Evolutionary conservation across 805 yeast genomes (phyloP), one percentile per base, ranked within the genome.

Genomic region (Starmerella asiatica): DNA sequence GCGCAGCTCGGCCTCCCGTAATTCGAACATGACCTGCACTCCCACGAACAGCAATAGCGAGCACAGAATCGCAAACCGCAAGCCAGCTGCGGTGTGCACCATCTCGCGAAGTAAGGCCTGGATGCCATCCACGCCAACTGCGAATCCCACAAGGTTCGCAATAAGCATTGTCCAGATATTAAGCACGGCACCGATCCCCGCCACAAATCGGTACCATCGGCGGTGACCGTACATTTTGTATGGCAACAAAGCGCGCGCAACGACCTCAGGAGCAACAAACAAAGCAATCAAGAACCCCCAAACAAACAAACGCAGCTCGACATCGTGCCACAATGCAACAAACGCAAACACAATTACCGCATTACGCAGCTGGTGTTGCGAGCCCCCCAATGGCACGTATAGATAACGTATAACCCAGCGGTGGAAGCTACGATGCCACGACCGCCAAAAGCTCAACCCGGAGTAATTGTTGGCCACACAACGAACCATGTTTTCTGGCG

Each of bases 121-220:
- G 21, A 86, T 75, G 1, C 98, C 99, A 44, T 84, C 94, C 21
- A 76, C 66, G 7, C 96, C 97, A 26, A 91, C 67, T 52, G 96
- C 91, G 59, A 91, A 91, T 0, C 99, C 99, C 54, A 80, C 84
- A 38, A 93, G 61, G 53, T 91, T 91, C 14, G 97, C 97, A 48
- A 85, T 70, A 85, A 91, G 85, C 98, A 91, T 88, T 79, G 88
- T 71, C 94, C 95, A 88, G 42, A 91, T 79, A 58, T 91, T 91
- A 18, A 69, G 54, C 21, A 86, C 93, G 3, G 88, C 94, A 3
- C 98, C 98, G 5, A 73, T 49, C 0, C 85, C 94, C 60, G 94
- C 82, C 12, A 77, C 53, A 55, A 79, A 81, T 49, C 96, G 70
- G 58, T 69, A 91, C 82, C 88, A 77, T 65, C 76, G 69, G 42